A percentile compares a stretch with the other conserved stretches of the same genome.
Conservation (phyloP, 139 green algal genomes). For the Picochlorum sp. region DNA sequence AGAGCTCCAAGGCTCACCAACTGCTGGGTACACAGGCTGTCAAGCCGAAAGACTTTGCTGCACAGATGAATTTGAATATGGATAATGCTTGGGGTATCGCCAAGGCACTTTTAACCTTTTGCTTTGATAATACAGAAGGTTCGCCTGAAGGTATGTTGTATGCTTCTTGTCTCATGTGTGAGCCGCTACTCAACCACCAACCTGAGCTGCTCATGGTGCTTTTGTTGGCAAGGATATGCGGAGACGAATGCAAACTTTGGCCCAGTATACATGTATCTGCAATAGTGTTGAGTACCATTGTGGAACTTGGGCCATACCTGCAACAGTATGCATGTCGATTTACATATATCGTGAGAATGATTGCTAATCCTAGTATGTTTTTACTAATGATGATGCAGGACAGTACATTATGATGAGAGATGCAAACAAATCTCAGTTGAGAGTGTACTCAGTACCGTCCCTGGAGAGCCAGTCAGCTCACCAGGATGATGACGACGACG, state of each 20-base stretch:
- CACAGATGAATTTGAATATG: conserved; percentile 90
- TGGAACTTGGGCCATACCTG: too few relatives aligned
- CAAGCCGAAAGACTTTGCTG: conserved; percentile 61
- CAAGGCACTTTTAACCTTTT: conserved; percentile 77
- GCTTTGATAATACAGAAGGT: conserved; percentile 53
- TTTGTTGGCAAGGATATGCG: conserved; percentile 22
- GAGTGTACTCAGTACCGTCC: conserved; percentile 63
- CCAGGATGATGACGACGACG: conserved; percentile 16
- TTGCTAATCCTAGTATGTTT: neutral
- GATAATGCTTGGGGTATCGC: conserved; percentile 97
- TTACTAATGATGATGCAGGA: conserved; percentile 15
- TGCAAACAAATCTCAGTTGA: conserved; percentile 88
- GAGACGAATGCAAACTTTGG: conserved; percentile 3
- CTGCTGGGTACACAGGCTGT: conserved; percentile 75
- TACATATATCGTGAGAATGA: neutral
- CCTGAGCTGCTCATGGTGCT: neutral
- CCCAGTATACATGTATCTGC: too few relatives aligned
- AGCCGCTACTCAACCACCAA: conserved; percentile 20
- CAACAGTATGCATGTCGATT: too few relatives aligned
- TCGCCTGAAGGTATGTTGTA: conserved; percentile 32
- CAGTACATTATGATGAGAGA: conserved; percentile 88
- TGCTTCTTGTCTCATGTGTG: neutral
- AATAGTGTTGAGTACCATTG: too few relatives aligned
- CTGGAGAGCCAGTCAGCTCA: conserved; percentile 44
- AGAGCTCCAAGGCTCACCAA: conserved; percentile 80